A percentile compares a stretch with the other conserved stretches of the same genome.
These are phyloP conservation scores for Starmerella bacillaris DNA, from an alignment of 805 yeast species.

Conservation along the genomic window DNA sequence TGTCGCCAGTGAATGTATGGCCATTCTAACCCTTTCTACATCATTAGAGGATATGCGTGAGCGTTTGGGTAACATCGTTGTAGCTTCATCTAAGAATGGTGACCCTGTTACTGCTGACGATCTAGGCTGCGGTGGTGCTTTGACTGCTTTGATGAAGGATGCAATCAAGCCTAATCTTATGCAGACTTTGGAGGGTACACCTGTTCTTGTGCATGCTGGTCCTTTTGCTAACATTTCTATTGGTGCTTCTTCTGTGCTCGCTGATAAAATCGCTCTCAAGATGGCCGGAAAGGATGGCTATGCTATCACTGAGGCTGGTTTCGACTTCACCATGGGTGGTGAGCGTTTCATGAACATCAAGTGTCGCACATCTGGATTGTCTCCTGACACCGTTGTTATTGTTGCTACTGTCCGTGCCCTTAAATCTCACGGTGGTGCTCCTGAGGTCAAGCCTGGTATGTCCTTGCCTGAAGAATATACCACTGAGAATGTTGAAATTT, in stretches of 20 bases:
- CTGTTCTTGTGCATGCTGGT: conserved; percentile 96
- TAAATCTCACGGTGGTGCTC: conserved; percentile 93
- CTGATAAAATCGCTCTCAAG: conserved; percentile 83
- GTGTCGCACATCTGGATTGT: conserved; percentile 80
- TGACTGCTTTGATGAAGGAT: conserved; percentile 83
- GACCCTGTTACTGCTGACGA: conserved; percentile 87
- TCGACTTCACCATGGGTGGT: conserved; percentile 98
- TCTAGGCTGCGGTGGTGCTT: conserved; percentile 86
- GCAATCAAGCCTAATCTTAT: conserved; percentile 90
- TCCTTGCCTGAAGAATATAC: conserved; percentile 68
- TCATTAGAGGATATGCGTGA: conserved; percentile 68
- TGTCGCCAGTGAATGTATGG: conserved; percentile 94
- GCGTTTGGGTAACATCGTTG: conserved; percentile 75
- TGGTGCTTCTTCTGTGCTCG: conserved; percentile 88
- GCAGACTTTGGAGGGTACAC: conserved; percentile 96
- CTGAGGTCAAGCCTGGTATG: conserved; percentile 87
- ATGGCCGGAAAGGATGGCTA: conserved; percentile 73
- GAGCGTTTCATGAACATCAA: conserved; percentile 92
- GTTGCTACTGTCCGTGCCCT: conserved; percentile 94
- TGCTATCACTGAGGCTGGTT: conserved; percentile 94
- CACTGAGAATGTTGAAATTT: conserved; percentile 63
- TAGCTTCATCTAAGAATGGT: conserved; percentile 60
- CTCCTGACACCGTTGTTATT: conserved; percentile 78
- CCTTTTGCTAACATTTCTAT: conserved; percentile 95
- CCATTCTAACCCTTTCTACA: conserved; percentile 69